Conservation (phyloP, 2,329 filamentous ascomycete species). For the Trichoderma harzianum region DNA sequence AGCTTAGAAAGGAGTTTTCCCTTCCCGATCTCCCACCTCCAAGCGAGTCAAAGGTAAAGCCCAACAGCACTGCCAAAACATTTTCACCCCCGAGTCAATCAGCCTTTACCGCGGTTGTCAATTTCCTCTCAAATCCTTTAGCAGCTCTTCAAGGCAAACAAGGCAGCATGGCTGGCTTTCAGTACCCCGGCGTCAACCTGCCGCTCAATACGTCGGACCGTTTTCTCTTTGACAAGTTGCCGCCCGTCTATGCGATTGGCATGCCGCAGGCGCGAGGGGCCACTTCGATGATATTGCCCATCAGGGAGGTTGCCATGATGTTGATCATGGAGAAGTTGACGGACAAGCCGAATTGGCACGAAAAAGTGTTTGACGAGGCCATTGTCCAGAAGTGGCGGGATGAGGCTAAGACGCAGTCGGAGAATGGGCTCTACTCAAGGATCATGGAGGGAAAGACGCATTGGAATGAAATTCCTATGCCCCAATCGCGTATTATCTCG, state of each 20-base stretch:
- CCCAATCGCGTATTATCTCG: constrained; percentile 12
- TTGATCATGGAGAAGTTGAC: constrained; percentile 28
- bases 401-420: constrained; percentile 19
- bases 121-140: background rate
- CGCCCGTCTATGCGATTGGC: constrained; percentile 11
- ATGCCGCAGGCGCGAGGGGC: background rate
- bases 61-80: background rate
- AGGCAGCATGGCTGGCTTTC: background rate
- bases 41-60: background rate
- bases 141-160: background rate
- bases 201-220: background rate
- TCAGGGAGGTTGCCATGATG: constrained; percentile 27
- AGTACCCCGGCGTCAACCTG: constrained; percentile 14
- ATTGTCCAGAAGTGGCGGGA: constrained; percentile 27
- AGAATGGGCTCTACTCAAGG: constrained; percentile 12
- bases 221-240: too few relatives aligned
- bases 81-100: background rate
- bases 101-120: background rate
- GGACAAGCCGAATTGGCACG: constrained; percentile 29
- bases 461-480: background rate
- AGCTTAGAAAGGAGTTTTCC: background rate
- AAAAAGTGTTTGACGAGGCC: constrained; percentile 26
- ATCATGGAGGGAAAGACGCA: constrained; percentile 16
- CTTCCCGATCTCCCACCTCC: background rate
- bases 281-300: constrained; percentile 12